Base-by-base conservation (phyloP, 345 rosid species). In the Microthlaspi erraticum region DNA sequence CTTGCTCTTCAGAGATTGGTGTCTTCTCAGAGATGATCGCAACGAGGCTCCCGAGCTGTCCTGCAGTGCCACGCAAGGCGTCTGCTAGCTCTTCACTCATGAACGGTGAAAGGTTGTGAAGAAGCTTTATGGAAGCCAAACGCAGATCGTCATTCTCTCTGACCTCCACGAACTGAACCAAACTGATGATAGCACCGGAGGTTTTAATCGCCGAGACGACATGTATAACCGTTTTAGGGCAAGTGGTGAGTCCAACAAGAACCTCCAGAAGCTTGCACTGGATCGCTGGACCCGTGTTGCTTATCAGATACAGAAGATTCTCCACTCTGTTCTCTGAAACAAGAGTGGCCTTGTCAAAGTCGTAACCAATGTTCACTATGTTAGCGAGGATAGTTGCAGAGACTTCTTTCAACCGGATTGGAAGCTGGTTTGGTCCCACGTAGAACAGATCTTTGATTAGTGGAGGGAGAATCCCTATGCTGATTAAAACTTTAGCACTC, bases 241-340 rank as follows among this genome's bases (percentile, higher is more conserved):
- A 83, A 70, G 20, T 71, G 8, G 97, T 91, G 62, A 94, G 87
- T 77, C 99, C 99, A 56, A 89, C 95, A 53, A 94, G 99, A 80
- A 94, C 96, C 82, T 94, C 97, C 67, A 94, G 81, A 67, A 94
- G 96, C 62, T 94, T 89, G 87, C 99, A 91, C 79, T 87, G 97
- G 38, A 94, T 89, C 23, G 93, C 83, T 51, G 99, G 99, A 72
- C 97, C 97, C 0, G 99, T 94, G 83, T 94, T 89, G 84, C 96
- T 94, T 66, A 94, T 91, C 14, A 94, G 79, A 48, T 86, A 87
- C 53, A 94, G 90, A 2, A 94, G 85, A 61, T 81, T 88, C 82
- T 88, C 91, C 33, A 94, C 85, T 26, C 73, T 81, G 64, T 89
- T 88, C 60, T 94, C 97, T 9, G 99, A 88, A 71, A 94, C 89